Base-by-base conservation (phyloP, 2,329 filamentous ascomycete species). In the Botrytis tulipae region DNA sequence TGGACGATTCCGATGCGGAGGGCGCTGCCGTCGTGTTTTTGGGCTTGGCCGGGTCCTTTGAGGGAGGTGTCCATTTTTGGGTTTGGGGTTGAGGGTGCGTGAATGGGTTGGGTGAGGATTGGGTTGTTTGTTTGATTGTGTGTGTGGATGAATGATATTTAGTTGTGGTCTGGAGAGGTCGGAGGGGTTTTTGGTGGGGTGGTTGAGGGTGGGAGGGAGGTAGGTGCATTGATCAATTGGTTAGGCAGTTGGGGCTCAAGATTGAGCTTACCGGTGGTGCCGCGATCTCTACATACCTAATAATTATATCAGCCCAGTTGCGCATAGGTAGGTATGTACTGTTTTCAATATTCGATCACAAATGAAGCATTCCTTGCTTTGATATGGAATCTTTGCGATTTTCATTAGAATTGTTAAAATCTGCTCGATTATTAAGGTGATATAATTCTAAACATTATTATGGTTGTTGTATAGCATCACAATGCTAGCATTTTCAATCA, bases 1-100 rank as follows among this genome's bases (percentile, higher is more conserved):
- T 98, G 96, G 74, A 99, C 89, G 81, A 99, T 98, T 81, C 93
- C 95, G 82, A 99, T 91, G 81, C 96, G 93, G 76, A 99, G 89
- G 80, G 86, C 86, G 79, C 89, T 89, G 82, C 93, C 92, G 81
- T 91, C 86, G 83, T 89, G 86, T 78, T 87, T 84, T 81, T 90
- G 86, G 46, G 87, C 84, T 80, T 86, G 85, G 76, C 89, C 90
- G 46, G 89, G 89, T 71, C 90, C 90, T 85, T 92, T 92, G 77
- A 81, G 76, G 70, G 79, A 77, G 74, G 78, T 68, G 40, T 68
- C 72, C 79, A 80, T 80, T 72, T 63, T 74, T 29, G 25, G 12
- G 29, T 32, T 37, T 37, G 20, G 20, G 25, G 18, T 73, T 46
- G 6, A n/a, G n/a, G n/a, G n/a, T 29, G 12, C 48, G 48, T 51